Conservation (phyloP, 768 basidiomycete species). For the Clavulina sp. region DNA sequence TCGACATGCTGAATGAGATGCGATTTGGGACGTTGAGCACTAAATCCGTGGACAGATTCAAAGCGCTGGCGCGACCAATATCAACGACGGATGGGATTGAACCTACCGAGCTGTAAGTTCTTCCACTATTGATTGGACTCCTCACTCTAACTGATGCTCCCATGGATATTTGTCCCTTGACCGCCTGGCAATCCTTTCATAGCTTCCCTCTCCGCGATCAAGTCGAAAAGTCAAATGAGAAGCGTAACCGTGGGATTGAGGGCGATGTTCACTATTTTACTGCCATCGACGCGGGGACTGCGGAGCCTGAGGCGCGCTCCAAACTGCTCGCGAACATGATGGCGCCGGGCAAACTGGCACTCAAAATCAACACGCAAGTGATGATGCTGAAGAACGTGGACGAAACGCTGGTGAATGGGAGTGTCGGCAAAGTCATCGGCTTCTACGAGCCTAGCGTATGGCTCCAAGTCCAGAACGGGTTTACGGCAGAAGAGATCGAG, state of each 20-base stretch:
- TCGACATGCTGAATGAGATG: conserved; percentile 98
- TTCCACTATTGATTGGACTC: background rate
- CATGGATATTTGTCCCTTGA: conserved; percentile 1
- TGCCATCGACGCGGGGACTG: conserved; percentile 45
- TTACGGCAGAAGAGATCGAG: conserved; percentile 22
- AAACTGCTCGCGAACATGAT: conserved; percentile 84
- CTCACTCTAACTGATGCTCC: conserved; percentile 7
- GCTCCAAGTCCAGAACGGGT: conserved; percentile 19
- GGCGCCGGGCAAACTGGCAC: conserved; percentile 50
- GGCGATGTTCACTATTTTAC: conserved; percentile 35
- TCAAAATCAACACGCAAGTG: conserved; percentile 66
- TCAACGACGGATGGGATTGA: conserved; percentile 63
- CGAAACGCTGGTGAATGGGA: conserved; percentile 84
- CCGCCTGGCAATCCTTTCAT: conserved; percentile 1
- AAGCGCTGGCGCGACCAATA: conserved; percentile 47
- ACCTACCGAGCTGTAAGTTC: conserved; percentile 72
- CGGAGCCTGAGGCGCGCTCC: conserved; percentile 38
- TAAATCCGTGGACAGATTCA: conserved; percentile 55
- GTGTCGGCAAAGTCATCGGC: conserved; percentile 65
- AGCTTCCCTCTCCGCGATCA: conserved; percentile 88
- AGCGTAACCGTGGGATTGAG: conserved; percentile 43
- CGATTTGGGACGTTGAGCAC: conserved; percentile 60
- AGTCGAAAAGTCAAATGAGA: conserved; percentile 67
- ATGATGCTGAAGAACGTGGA: conserved; percentile 95
- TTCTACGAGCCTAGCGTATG: conserved; percentile 43